A percentile compares a stretch with the other conserved stretches of the same genome.
These are phyloP conservation scores for Leptodermis oblonga DNA, from an alignment of 257 asterid genomes.

Conservation along the genomic window DNA sequence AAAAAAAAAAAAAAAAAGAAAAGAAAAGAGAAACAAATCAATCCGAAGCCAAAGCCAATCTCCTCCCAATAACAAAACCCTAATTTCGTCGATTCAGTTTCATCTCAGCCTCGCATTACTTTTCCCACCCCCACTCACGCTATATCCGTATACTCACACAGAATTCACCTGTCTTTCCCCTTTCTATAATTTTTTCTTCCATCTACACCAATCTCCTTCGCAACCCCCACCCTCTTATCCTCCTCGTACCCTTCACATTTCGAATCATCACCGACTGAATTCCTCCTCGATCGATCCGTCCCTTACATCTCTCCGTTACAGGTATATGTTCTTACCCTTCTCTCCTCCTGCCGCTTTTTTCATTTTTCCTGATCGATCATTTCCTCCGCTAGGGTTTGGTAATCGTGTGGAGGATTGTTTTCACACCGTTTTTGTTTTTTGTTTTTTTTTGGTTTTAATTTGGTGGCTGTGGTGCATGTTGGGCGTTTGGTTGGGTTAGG, in stretches of 20 bases:
- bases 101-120: constrained; percentile 24
- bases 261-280: constrained; percentile 9
- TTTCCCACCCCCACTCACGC: neutral
- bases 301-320: neutral
- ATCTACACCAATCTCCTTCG: neutral
- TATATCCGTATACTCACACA: neutral
- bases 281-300: constrained; percentile 21
- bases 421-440: neutral
- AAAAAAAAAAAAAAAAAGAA: neutral
- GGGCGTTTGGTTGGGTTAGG: constrained; percentile 5
- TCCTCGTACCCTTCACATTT: neutral
- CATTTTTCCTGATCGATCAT: constrained; percentile 14
- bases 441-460: neutral
- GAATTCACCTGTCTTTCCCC: neutral
- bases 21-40: neutral
- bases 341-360: constrained; percentile 3
- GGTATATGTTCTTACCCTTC: constrained; percentile 13
- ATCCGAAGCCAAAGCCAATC: constrained; percentile 7
- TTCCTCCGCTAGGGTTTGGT: neutral
- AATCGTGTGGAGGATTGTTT: neutral
- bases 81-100: constrained; percentile 22
- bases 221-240: neutral
- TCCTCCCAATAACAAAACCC: constrained; percentile 19
- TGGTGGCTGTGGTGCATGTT: neutral
- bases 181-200: neutral